These are phyloP conservation scores for Trichoderma pleuroti DNA, from an alignment of 2,329 filamentous ascomycete genomes.

Conservation along the genomic window DNA sequence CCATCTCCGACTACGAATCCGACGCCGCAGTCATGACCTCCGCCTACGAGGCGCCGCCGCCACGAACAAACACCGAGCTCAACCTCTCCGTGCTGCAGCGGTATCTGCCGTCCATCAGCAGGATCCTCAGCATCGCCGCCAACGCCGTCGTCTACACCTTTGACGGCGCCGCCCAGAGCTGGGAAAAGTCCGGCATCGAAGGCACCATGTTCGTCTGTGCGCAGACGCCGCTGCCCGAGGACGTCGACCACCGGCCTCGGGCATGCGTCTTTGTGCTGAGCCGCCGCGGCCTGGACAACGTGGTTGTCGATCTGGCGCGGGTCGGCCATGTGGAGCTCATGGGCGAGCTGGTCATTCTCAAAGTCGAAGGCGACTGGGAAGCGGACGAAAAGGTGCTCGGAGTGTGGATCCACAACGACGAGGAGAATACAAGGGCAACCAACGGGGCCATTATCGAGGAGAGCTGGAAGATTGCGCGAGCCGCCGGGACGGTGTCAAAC, in stretches of 20 bases:
- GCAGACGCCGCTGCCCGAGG: constrained; percentile 43
- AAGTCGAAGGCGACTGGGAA: constrained; percentile 37
- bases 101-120: constrained; percentile 69
- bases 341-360: constrained; percentile 51
- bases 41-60: constrained; percentile 44
- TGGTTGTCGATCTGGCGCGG: constrained; percentile 61
- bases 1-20: constrained; percentile 62
- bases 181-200: constrained; percentile 84
- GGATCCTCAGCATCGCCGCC: constrained; percentile 75
- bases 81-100: constrained; percentile 82
- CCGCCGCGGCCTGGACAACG: constrained; percentile 66
- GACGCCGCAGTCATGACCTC: constrained; percentile 49
- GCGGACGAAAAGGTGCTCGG: constrained; percentile 45
- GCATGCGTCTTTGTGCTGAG: constrained; percentile 70
- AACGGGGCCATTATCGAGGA: constrained; percentile 43
- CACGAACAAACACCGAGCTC: constrained; percentile 76
- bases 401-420: constrained; percentile 53
- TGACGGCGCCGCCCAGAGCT: constrained; percentile 58
- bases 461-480: constrained; percentile 40
- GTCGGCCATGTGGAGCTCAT: constrained; percentile 62
- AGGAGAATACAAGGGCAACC: constrained; percentile 41
- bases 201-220: constrained; percentile 87
- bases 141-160: constrained; percentile 87
- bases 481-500: constrained; percentile 29
- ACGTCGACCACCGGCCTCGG: constrained; percentile 34